Evolutionary conservation across 805 yeast species (phyloP), one percentile per base, ranked within the genome.

Genomic region (Hemisphaericaspora nanyangensis): DNA sequence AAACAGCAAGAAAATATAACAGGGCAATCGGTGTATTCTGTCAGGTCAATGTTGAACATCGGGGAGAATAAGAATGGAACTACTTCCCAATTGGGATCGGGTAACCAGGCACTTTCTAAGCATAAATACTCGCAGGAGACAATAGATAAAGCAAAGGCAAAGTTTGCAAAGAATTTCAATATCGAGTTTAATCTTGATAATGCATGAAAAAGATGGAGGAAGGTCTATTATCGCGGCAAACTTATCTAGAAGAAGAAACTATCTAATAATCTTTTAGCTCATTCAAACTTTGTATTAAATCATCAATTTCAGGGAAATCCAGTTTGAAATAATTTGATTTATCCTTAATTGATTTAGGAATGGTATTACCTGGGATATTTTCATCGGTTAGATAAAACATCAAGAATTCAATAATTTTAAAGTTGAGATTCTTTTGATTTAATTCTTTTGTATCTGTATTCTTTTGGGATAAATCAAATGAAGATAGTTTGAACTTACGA

Each of bases 331-430:
- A 51, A 12, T 51, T 51, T 3, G 69, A 56, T 44, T 68, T 68
- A 31, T 68, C 64, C 37, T 50, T 35, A 1, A 60, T 34, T 7
- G 56, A 31, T 29, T 40, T 49, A 4, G 36, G 39, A 5, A 34
- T 37, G 4, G 39, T 25, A n/a, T 37, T 39, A 16, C 25, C 39
- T 3, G 40, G 33, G 2, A 37, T 39, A 2, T 28, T 60, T 55
- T 82, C 91, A 10, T 87, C 88, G 7, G 77, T 68, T 39, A 84
- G 58, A 51, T 84, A 83, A 53, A 82, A 80, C 39, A 83, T 75
- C 37, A 84, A 60, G 54, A 83, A 84, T 59, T 84, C 90, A 35
- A 84, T 68, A 10, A 80, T 71, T 48, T 80, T 77, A 46, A 81
- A 74, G 48, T 80, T 80, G 11, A 82, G 72, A 25, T 70, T 70